Evolutionary conservation across 1,284 basidiomycete species (phyloP).

Genomic region (Fomitopsis pinicola): DNA sequence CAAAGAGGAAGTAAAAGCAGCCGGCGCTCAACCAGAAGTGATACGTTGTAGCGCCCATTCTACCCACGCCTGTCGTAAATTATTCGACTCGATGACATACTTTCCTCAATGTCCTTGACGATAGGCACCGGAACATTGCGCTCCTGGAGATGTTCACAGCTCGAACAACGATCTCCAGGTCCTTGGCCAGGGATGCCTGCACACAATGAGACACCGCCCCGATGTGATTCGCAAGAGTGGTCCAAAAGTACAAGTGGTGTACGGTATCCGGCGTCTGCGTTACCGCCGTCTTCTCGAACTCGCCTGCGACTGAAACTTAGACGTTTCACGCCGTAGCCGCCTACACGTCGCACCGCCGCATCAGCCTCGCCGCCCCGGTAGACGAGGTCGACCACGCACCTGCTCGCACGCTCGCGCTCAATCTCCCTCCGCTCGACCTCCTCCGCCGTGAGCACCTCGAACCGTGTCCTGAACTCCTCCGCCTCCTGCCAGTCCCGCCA

Average conservation of each 20-base stretch:
- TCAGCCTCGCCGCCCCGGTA: not conserved
- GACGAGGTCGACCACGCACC: constrained; percentile 23
- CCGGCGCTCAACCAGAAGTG: too few species aligned
- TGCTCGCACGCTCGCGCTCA: constrained; percentile 77
- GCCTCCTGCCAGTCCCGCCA: constrained; percentile 96
- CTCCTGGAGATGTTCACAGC: too few species aligned
- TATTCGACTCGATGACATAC: too few species aligned
- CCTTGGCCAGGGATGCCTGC: too few species aligned
- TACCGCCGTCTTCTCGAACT: constrained; percentile 31
- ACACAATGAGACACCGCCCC: too few species aligned
- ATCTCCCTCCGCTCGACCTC: constrained; percentile 87
- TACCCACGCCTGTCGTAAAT: too few species aligned
- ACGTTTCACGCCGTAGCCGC: constrained; percentile 69
- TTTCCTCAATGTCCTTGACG: too few species aligned
- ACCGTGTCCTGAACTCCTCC: constrained; percentile 87
- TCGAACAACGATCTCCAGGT: too few species aligned
- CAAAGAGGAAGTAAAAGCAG: too few species aligned
- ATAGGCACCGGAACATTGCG: too few species aligned
- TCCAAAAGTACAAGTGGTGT: not conserved
- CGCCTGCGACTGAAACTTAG: constrained; percentile 61
- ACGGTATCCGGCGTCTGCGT: not conserved
- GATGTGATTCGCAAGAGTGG: not conserved
- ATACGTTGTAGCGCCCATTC: too few species aligned
- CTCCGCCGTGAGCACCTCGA: constrained; percentile 83
- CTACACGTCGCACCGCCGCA: constrained; percentile 28